Percentiles rank a stretch among this genome's conserved stretches.
These are phyloP conservation scores for Austroboletus eburneus DNA, from an alignment of 768 basidiomycete genomes.

Conservation along the genomic window DNA sequence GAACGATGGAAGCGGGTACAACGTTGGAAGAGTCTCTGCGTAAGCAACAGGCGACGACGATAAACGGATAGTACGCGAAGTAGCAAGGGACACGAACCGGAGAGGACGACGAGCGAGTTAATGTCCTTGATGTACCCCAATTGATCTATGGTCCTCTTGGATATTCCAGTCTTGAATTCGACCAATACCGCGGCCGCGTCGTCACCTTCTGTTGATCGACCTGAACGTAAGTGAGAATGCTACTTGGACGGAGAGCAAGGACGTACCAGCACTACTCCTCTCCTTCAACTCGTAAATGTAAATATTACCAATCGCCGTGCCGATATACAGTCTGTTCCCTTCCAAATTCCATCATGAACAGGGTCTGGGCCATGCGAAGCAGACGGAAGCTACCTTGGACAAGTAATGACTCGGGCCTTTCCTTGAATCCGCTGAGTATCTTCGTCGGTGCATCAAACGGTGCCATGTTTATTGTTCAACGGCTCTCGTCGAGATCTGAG, in stretches of 20 bases:
- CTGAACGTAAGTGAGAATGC: conserved; percentile 18
- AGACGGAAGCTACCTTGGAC: conserved; percentile 21
- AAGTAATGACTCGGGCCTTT: conserved; percentile 33
- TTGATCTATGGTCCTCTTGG: conserved; percentile 78
- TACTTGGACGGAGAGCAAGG: conserved; percentile 12
- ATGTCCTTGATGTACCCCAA: conserved; percentile 80
- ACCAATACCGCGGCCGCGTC: conserved; percentile 34
- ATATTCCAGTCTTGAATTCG: conserved; percentile 64
- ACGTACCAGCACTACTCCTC: conserved; percentile 37
- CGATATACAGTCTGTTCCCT: conserved; percentile 62
- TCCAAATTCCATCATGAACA: not conserved
- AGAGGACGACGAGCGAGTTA: conserved; percentile 80
- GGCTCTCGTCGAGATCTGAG: too few relatives aligned
- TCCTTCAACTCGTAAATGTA: conserved; percentile 47
- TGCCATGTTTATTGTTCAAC: conserved; percentile 23
- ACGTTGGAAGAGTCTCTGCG: conserved; percentile 66
- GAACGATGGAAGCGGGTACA: conserved; percentile 74
- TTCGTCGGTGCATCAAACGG: conserved; percentile 28
- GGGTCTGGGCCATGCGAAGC: not conserved
- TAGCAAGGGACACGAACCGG: conserved; percentile 49
- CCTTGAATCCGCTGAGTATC: conserved; percentile 33
- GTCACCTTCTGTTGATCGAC: conserved; percentile 5
- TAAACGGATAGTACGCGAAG: not conserved
- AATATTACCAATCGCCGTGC: conserved; percentile 53
- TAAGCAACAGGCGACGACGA: not conserved